Base-by-base conservation (phyloP, 164 flowering plant species). In the Tinospora cordifolia region DNA sequence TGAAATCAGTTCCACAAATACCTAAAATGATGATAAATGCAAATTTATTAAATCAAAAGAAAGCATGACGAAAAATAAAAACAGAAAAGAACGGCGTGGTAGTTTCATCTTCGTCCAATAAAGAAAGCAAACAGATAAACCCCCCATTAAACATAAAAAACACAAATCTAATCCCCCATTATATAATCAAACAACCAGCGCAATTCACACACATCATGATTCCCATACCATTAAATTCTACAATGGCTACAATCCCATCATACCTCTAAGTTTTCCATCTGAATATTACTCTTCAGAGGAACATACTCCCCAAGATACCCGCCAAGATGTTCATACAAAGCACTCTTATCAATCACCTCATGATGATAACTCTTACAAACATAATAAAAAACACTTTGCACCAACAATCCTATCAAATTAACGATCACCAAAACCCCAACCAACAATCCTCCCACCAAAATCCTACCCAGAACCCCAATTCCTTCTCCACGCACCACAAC, bases 291-390 rank as follows among this genome's bases (percentile, higher is more conserved):
- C 85, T 93, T 91, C 38, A 93, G 82, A 47, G 97, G 98, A 75
- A 93, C 94, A 77, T 93, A 93, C 67, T 93, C 98, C 2, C 98
- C 98, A 69, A 93, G 90, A 73, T 93, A 93, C 3, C 97, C 98
- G 51, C 97, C 98, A 59, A 93, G 91, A 79, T 93, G 97, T 71
- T 93, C 98, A 65, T 86, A 81, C 80, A 93, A 76, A 8, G 92
- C 98, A 10, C 65, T 79, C 85, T 93, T 93, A 76, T 93, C 98
- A 71, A 93, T 93, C 62, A 79, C 88, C 63, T 93, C 88, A 78
- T 85, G 88, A 68, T 93, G 98, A 74, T 78, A 88, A 73, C 97
- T 91, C 87, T 93, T 93, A 76, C 97, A 93, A 0, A 93, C 93
- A 80, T 91, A 93, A 74, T 93, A 93, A 76, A 93, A 93, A 81